Conservation (phyloP, 2,329 filamentous ascomycete genomes). For the Coleophoma crateriformis region DNA sequence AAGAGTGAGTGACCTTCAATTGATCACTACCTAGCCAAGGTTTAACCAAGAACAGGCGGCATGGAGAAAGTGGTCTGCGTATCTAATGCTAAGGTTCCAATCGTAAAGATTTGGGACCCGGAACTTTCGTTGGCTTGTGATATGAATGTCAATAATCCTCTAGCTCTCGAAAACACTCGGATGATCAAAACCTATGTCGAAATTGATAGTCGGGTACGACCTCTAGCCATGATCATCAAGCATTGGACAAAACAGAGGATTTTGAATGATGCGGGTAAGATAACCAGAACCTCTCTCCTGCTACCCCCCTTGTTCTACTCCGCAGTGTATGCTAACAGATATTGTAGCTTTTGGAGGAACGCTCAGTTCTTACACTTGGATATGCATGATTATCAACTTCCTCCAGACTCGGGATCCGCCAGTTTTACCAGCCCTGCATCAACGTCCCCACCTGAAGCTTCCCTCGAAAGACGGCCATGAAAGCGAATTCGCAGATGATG, state of each 20-base stretch:
- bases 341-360: slow-evolving; percentile 79
- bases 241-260: slow-evolving; percentile 92
- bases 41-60: slow-evolving; percentile 59
- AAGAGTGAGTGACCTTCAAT: slow-evolving; percentile 57
- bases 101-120: slow-evolving; percentile 98
- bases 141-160: slow-evolving; percentile 97
- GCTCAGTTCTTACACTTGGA: slow-evolving; percentile 98
- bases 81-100: slow-evolving; percentile 90
- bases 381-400: slow-evolving; percentile 96
- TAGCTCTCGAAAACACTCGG: slow-evolving; percentile 90
- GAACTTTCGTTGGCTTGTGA: slow-evolving; percentile 86
- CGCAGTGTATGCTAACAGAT: slow-evolving; percentile 3
- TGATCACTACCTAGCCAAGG: slow-evolving; percentile 1
- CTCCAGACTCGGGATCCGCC: slow-evolving; percentile 82
- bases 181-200: slow-evolving; percentile 98
- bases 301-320: slow-evolving; percentile 7
- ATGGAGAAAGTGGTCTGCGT: slow-evolving; percentile 98
- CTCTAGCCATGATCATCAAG: slow-evolving; percentile 94
- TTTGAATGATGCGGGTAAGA: slow-evolving; percentile 90
- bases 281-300: not conserved
- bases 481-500: slow-evolving; percentile 81
- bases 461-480: slow-evolving; percentile 58
- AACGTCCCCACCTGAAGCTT: slow-evolving; percentile 58
- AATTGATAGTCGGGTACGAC: slow-evolving; percentile 83
- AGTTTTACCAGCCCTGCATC: slow-evolving; percentile 80